Percentiles rank a stretch among this genome's conserved stretches.
These are phyloP conservation scores for Candida nitratophila DNA, from an alignment of 805 yeast genomes.

Conservation along the genomic window DNA sequence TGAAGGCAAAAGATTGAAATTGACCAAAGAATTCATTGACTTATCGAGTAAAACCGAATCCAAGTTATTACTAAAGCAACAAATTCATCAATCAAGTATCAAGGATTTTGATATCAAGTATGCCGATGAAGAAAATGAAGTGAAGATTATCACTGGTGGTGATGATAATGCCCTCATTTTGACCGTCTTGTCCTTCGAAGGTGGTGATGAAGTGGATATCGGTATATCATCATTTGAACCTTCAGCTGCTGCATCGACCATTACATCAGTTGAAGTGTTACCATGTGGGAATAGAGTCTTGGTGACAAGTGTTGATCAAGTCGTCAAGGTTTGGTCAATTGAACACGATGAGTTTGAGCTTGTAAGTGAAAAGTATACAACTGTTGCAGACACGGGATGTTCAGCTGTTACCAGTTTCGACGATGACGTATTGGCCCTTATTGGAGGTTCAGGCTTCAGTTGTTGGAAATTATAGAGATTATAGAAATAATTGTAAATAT, in stretches of 20 bases:
- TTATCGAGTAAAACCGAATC: conserved; percentile 1
- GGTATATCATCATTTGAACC: conserved; percentile 28
- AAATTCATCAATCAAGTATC: conserved; percentile 80
- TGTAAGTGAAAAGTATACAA: conserved; percentile 49
- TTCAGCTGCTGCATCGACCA: conserved; percentile 80
- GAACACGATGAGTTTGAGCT: conserved; percentile 23
- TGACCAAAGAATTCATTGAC: conserved; percentile 1
- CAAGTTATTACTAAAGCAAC: conserved; percentile 29
- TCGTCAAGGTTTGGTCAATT: conserved; percentile 56
- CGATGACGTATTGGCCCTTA: conserved; percentile 29
- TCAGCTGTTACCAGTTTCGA: conserved; percentile 32
- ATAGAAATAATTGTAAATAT: not conserved
- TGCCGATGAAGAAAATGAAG: not conserved
- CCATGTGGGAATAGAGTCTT: conserved; percentile 28
- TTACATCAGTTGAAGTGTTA: conserved; percentile 52
- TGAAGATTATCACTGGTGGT: conserved; percentile 67
- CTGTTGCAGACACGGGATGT: conserved; percentile 89
- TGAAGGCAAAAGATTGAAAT: not conserved
- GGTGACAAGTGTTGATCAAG: conserved; percentile 82
- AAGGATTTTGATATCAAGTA: conserved; percentile 43
- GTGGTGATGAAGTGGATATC: conserved; percentile 18
- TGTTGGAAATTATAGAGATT: conserved; percentile 11
- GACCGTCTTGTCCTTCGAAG: conserved; percentile 27
- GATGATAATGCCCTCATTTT: conserved; percentile 76
- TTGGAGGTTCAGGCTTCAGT: conserved; percentile 80